Evolutionary conservation across 2,329 filamentous ascomycete genomes (phyloP).

Genomic region (Diplocarpon rosae): DNA sequence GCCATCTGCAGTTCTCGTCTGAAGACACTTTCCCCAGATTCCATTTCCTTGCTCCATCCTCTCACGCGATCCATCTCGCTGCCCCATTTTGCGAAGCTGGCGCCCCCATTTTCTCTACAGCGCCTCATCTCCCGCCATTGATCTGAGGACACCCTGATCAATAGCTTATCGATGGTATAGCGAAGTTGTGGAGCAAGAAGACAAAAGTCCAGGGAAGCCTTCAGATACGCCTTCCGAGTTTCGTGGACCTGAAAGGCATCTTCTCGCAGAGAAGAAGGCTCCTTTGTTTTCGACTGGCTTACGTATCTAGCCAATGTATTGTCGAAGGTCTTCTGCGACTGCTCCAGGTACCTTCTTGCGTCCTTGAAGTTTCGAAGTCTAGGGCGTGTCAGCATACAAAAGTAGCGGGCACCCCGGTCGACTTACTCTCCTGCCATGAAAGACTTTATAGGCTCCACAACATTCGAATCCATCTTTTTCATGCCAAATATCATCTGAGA

Average conservation of each 20-base stretch:
- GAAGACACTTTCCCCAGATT: conserved; percentile 74
- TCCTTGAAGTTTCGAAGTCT: conserved; percentile 74
- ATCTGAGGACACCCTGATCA: conserved; percentile 76
- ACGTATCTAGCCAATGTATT: conserved; percentile 71
- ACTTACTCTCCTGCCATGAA: conserved; percentile 62
- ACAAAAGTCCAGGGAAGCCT: conserved; percentile 88
- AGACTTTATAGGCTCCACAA: conserved; percentile 69
- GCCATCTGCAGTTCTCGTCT: conserved; percentile 70
- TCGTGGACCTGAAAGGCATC: conserved; percentile 95
- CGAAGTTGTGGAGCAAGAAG: conserved; percentile 78
- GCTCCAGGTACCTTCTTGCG: conserved; percentile 61
- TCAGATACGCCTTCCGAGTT: conserved; percentile 79
- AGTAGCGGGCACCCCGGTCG: neutral
- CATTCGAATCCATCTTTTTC: conserved; percentile 64
- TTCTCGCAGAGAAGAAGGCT: conserved; percentile 80
- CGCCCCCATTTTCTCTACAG: conserved; percentile 53
- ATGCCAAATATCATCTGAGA: conserved; percentile 60
- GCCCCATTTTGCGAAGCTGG: conserved; percentile 53
- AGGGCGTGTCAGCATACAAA: neutral
- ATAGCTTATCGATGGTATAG: conserved; percentile 70
- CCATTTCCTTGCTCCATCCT: conserved; percentile 92
- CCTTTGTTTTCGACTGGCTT: conserved; percentile 82
- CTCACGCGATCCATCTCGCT: conserved; percentile 83
- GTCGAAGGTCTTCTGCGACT: conserved; percentile 77
- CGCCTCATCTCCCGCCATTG: conserved; percentile 79